These are phyloP conservation scores for Entomortierella beljakovae DNA, from an alignment of 192 early-diverging fungal genomes.

Conservation along the genomic window DNA sequence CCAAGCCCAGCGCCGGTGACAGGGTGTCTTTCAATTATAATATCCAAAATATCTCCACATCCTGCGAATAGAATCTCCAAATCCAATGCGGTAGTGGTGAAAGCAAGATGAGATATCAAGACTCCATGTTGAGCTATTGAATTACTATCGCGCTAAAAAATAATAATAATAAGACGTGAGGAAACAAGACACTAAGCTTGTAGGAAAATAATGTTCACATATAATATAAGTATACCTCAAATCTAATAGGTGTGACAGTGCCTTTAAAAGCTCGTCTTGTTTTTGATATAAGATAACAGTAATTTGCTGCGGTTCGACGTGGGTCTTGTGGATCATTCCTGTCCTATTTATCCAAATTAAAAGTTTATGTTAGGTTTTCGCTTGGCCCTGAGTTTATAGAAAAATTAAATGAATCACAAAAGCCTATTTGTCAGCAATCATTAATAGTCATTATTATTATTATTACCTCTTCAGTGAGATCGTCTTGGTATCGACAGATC, in stretches of 20 bases:
- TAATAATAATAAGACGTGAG: not conserved
- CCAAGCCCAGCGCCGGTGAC: slow-evolving; percentile 61
- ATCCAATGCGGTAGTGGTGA: slow-evolving; percentile 34
- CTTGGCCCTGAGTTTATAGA: not conserved
- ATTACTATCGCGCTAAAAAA: slow-evolving; percentile 35
- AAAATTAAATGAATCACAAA: too few species aligned
- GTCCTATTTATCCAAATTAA: slow-evolving; percentile 20
- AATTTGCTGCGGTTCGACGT: slow-evolving; percentile 46
- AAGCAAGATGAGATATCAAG: slow-evolving; percentile 43
- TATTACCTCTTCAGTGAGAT: slow-evolving; percentile 51
- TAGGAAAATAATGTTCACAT: not conserved
- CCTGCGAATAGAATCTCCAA: slow-evolving; percentile 57
- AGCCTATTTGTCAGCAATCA: not conserved
- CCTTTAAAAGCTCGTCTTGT: slow-evolving; percentile 49
- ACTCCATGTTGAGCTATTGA: slow-evolving; percentile 45
- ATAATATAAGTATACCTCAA: slow-evolving; percentile 24
- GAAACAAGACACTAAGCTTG: not conserved
- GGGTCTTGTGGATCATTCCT: slow-evolving; percentile 39
- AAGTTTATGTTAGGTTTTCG: not conserved
- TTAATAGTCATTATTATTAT: too few species aligned
- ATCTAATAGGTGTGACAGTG: slow-evolving; percentile 28
- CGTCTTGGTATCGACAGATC: slow-evolving; percentile 51
- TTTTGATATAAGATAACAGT: slow-evolving; percentile 47
- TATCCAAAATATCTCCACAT: slow-evolving; percentile 61
- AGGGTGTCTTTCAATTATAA: slow-evolving; percentile 63